Conservation (phyloP, 306 rosid species). For the Cercis canadensis region DNA sequence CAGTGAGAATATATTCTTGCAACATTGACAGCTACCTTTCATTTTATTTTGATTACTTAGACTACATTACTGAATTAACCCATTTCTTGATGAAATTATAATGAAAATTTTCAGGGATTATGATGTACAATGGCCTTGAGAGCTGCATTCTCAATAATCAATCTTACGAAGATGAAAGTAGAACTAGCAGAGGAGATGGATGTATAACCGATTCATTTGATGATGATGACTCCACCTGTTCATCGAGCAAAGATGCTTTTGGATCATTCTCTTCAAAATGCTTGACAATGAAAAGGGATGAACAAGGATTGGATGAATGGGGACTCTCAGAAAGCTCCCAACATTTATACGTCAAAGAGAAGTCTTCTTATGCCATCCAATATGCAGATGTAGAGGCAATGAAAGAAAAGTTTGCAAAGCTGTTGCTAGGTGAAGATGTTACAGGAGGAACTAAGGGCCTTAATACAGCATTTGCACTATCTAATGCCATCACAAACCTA, state of each 20-base stretch:
- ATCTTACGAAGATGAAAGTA: constrained; percentile 72
- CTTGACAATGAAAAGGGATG: constrained; percentile 64
- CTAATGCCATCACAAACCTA: constrained; percentile 80
- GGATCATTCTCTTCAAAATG: constrained; percentile 90
- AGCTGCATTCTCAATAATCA: constrained; percentile 75
- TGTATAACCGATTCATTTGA: constrained; percentile 79
- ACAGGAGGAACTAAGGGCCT: constrained; percentile 86
- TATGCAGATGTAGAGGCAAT: constrained; percentile 72
- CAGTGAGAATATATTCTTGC: constrained; percentile 47
- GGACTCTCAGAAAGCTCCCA: constrained; percentile 67
- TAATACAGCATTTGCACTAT: constrained; percentile 75
- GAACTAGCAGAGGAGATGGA: constrained; percentile 85
- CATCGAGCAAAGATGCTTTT: constrained; percentile 81
- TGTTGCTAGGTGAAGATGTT: constrained; percentile 88
- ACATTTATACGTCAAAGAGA: constrained; percentile 64
- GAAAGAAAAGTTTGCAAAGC: constrained; percentile 86
- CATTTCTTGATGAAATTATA: constrained; percentile 14
- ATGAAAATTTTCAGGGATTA: constrained; percentile 70
- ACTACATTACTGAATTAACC: background rate
- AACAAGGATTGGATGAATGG: constrained; percentile 72
- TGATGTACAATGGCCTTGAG: constrained; percentile 88
- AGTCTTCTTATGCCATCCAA: constrained; percentile 53
- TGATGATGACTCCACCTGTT: constrained; percentile 77
- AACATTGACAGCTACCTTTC: constrained; percentile 35
- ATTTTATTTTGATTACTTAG: constrained; percentile 19